Evolutionary conservation across 2,329 filamentous ascomycete genomes (phyloP).

Genomic region (Fusarium pilosicola): DNA sequence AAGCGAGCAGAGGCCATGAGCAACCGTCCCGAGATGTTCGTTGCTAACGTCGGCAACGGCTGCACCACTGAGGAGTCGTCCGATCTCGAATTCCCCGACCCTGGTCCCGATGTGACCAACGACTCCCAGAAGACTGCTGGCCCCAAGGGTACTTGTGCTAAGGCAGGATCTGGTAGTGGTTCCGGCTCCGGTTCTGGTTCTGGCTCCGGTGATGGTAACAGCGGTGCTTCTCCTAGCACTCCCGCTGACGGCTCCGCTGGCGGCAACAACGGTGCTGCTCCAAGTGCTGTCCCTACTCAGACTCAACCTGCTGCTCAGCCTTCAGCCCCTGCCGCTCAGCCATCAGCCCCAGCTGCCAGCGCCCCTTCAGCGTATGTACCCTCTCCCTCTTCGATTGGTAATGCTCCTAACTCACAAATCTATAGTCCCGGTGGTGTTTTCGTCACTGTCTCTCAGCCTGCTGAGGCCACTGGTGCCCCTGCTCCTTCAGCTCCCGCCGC

Average conservation of each 20-base stretch:
- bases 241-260: conserved; percentile 18
- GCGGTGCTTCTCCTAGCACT: conserved; percentile 18
- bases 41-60: conserved; percentile 72
- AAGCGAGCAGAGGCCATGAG: conserved; percentile 57
- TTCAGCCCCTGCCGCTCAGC: conserved; percentile 11
- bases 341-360: conserved; percentile 36
- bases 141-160: conserved; percentile 49
- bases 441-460: conserved; percentile 48
- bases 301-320: conserved; percentile 14
- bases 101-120: conserved; percentile 65
- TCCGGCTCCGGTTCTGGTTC: conserved; percentile 13
- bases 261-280: conserved; percentile 11
- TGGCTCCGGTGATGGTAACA: background rate
- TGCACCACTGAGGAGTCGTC: conserved; percentile 68
- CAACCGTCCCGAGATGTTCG: conserved; percentile 73
- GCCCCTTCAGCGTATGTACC: conserved; percentile 43
- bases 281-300: conserved; percentile 38
- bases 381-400: conserved; percentile 6
- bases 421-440: conserved; percentile 56
- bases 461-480: conserved; percentile 39
- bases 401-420: conserved; percentile 30
- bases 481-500: conserved; percentile 27
- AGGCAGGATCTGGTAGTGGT: conserved; percentile 38
- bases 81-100: conserved; percentile 72
- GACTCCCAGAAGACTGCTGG: conserved; percentile 50